Evolutionary conservation across 2,329 filamentous ascomycete genomes (phyloP), one percentile per base, ranked within the genome.

Genomic region (Esteya vermicola): DNA sequence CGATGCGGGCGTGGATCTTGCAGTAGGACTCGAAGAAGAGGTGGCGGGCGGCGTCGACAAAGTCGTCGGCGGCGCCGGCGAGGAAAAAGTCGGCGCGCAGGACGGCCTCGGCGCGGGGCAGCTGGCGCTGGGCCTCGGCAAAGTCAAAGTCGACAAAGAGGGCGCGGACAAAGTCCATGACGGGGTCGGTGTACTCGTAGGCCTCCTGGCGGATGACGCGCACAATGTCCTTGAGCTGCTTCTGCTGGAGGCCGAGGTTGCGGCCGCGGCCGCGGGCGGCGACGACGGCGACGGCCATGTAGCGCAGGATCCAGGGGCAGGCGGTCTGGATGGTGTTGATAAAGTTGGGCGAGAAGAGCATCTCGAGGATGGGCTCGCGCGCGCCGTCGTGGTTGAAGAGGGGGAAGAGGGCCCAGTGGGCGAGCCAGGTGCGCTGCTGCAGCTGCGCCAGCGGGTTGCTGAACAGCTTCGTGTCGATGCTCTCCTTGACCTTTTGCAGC

Each of bases 301-400:
- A 98, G 52, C 91, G 81, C 54, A 98, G 72, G 48, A 94, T 78
- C 91, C 91, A 98, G 7, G 91, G 89, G 70, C 86, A 95, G 54
- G 79, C 82, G 44, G 91, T 95, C 73, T 98, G 91, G 61, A 98
- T 95, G 53, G 89, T 96, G 76, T 96, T 98, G 77, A 98, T 98
- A 72, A 85, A 98, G 53, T 85, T 75, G 48, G 88, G 83, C 48
- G 83, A 93, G 75, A 98, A 96, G 73, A 95, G 91, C 59, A 96
- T 78, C 53, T 98, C 91, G 56, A 91, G 85, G 53, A 98, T 75
- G 51, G 77, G 75, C 57, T 98, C 91, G 55, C 89, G 85, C 43
- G 85, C 85, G 49, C 78, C 72, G 55, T 96, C 89, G 67, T 85
- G 81, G 77, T 98, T 96, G 76, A 96, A 98, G 67, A 95, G 88